Evolutionary conservation across 768 basidiomycete genomes (phyloP).

Genomic region (Leucosporidium scottii): DNA sequence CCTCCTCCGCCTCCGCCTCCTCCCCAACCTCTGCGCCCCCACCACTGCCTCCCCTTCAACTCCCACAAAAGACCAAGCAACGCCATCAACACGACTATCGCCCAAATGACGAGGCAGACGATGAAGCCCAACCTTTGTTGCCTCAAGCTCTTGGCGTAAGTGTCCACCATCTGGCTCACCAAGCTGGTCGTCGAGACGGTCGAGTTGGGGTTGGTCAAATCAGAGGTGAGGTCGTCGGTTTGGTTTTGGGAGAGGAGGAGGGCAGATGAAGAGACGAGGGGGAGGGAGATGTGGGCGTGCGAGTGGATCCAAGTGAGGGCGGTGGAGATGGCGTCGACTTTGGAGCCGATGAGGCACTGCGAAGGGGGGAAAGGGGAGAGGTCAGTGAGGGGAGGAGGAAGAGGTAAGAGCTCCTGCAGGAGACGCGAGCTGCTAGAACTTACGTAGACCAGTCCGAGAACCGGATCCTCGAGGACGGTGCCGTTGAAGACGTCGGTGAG

Average conservation of each 20-base stretch:
- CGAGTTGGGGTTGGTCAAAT: conserved; percentile 59
- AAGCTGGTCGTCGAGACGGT: conserved; percentile 50
- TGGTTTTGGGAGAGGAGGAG: conserved; percentile 67
- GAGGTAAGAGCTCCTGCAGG: neutral
- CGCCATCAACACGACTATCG: conserved; percentile 71
- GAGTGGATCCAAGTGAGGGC: conserved; percentile 86
- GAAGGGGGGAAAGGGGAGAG: no score
- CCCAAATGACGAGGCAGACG: conserved; percentile 79
- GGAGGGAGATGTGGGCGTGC: conserved; percentile 73
- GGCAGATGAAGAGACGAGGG: conserved; percentile 63
- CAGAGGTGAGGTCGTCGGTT: conserved; percentile 61
- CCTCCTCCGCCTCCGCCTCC: no score
- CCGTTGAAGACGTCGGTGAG: conserved; percentile 54
- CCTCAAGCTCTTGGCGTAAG: conserved; percentile 64
- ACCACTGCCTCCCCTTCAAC: neutral
- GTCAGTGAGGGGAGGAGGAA: neutral
- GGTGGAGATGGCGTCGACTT: conserved; percentile 75
- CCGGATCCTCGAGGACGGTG: conserved; percentile 70
- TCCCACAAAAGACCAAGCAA: neutral
- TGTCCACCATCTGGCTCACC: conserved; percentile 62
- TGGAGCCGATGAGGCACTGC: conserved; percentile 77
- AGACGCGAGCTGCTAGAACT: neutral
- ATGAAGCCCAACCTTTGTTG: conserved; percentile 77
- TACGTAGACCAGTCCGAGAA: conserved; percentile 69
- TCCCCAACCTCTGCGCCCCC: neutral